Evolutionary conservation across 106 monocot species (phyloP).

Genomic region (Xerophyta viscosa): DNA sequence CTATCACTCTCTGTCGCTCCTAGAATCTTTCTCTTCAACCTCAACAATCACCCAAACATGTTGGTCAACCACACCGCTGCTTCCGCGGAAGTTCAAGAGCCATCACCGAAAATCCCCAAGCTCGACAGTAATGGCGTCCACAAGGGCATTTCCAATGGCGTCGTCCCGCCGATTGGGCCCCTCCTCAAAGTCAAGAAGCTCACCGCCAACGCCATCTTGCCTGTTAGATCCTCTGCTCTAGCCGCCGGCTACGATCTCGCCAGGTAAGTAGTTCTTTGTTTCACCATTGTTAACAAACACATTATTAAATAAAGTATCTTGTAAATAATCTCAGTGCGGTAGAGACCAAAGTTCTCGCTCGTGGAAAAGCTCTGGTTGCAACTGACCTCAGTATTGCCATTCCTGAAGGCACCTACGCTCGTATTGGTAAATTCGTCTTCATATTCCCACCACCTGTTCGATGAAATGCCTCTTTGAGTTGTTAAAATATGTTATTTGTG

Average conservation of each 20-base stretch:
- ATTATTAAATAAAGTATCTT: neutral
- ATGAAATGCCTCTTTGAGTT: constrained; percentile 9
- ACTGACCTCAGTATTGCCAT: constrained; percentile 90
- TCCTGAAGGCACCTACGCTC: constrained; percentile 66
- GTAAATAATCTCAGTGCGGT: constrained; percentile 28
- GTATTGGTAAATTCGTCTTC: constrained; percentile 33
- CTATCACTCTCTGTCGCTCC: no score
- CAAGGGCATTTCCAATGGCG: neutral
- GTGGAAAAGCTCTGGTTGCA: constrained; percentile 65
- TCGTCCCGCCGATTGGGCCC: constrained; percentile 1
- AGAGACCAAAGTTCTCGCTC: constrained; percentile 47
- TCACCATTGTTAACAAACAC: no score
- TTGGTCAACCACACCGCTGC: neutral
- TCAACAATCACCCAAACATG: neutral
- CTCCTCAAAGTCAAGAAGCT: constrained; percentile 64
- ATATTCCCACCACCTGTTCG: neutral
- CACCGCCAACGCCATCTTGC: constrained; percentile 52
- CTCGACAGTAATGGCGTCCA: constrained; percentile 2
- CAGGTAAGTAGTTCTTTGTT: constrained; percentile 19
- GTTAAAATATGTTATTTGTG: neutral
- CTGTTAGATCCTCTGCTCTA: constrained; percentile 42
- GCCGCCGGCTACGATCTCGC: constrained; percentile 87
- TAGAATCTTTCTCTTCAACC: no score
- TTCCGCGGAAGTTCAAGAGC: constrained; percentile 11
- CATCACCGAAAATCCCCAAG: constrained; percentile 33